Percentiles rank a stretch among this genome's conserved stretches.
Conservation (phyloP, 495 filamentous ascomycete species). For the Xylaria telfairii region DNA sequence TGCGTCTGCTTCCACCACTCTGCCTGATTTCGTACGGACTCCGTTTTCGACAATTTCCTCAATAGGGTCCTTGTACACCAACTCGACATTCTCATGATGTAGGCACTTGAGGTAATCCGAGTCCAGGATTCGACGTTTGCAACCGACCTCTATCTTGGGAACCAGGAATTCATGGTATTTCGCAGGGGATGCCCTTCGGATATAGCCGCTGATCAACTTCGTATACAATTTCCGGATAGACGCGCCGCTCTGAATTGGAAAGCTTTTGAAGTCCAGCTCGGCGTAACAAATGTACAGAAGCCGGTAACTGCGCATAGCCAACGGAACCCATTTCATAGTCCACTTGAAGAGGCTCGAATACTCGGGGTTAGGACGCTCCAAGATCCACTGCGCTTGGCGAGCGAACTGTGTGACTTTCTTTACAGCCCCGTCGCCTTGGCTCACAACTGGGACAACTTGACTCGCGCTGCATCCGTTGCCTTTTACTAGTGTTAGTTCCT, state of each 20-base stretch:
- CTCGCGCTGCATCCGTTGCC: constrained; percentile 52
- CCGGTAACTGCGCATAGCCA: constrained; percentile 34
- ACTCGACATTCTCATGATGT: constrained; percentile 58
- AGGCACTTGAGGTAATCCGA: constrained; percentile 61
- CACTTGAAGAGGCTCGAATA: constrained; percentile 25
- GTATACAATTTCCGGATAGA: constrained; percentile 48
- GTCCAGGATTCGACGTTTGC: constrained; percentile 67
- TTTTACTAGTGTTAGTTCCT: constrained; percentile 22
- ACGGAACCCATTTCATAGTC: constrained; percentile 32
- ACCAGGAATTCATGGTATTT: constrained; percentile 70
- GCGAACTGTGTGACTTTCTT: constrained; percentile 69
- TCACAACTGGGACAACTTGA: constrained; percentile 50
- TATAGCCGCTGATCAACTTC: constrained; percentile 49
- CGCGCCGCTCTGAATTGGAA: constrained; percentile 38
- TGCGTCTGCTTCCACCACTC: constrained; percentile 61
- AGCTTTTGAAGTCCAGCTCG: constrained; percentile 47
- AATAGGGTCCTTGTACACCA: constrained; percentile 54
- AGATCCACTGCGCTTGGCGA: constrained; percentile 68
- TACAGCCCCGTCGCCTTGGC: constrained; percentile 42
- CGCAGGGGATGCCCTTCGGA: constrained; percentile 57
- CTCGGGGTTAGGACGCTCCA: constrained; percentile 42
- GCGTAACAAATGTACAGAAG: constrained; percentile 15
- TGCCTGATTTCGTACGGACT: constrained; percentile 36
- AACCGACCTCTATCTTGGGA: constrained; percentile 66
- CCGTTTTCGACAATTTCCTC: constrained; percentile 43